Conservation (phyloP, 768 basidiomycete genomes). For the Tricholoma sp. region DNA sequence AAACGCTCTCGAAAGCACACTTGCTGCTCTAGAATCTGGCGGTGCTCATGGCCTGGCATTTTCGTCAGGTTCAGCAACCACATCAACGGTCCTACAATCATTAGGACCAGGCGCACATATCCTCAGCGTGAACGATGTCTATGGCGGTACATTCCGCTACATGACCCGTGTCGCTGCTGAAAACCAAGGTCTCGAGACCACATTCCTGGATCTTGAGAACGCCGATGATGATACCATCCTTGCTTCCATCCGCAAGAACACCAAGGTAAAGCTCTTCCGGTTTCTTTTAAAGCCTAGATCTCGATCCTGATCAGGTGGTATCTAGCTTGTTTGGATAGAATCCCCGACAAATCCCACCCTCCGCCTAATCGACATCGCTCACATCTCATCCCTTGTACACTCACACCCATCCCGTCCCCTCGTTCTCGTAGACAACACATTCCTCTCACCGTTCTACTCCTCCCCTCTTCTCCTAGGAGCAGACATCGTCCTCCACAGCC, state of each 20-base stretch:
- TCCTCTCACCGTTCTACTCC: conserved; percentile 87
- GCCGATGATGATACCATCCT: conserved; percentile 59
- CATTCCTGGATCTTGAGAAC: conserved; percentile 78
- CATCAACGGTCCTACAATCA: conserved; percentile 75
- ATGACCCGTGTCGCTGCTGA: conserved; percentile 58
- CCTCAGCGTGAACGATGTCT: conserved; percentile 86
- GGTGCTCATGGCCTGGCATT: conserved; percentile 75
- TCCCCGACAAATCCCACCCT: conserved; percentile 94
- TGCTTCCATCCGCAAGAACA: conserved; percentile 67
- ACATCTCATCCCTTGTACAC: conserved; percentile 61
- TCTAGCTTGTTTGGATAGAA: conserved; percentile 92
- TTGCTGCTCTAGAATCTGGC: conserved; percentile 76
- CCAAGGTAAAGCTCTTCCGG: conserved; percentile 53
- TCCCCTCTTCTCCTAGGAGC: conserved; percentile 83
- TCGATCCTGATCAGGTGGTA: not conserved
- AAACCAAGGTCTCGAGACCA: conserved; percentile 62
- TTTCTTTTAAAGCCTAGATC: not conserved
- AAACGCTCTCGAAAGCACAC: conserved; percentile 65
- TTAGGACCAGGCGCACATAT: conserved; percentile 74
- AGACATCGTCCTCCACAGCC: conserved; percentile 77
- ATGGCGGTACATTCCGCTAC: conserved; percentile 91
- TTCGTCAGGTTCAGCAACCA: conserved; percentile 80
- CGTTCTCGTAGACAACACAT: conserved; percentile 91
- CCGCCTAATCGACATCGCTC: conserved; percentile 73
- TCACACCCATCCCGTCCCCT: conserved; percentile 62